Evolutionary conservation across 1,284 basidiomycete genomes (phyloP).

Genomic region (Calocybe gambosa): DNA sequence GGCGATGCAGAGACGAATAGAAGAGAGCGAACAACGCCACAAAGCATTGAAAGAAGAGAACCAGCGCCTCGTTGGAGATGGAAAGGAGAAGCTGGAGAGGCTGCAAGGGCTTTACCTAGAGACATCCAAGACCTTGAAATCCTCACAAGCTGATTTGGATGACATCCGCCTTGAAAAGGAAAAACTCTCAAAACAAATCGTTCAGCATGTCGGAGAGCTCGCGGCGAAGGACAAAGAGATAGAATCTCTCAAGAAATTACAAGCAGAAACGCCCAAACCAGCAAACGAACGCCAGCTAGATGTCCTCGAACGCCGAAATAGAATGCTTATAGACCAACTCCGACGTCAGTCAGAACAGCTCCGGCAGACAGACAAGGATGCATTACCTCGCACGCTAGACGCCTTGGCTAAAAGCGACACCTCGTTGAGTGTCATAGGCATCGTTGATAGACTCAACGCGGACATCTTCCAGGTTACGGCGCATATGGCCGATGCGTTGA

Average conservation of each 20-base stretch:
- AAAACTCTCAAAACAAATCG: conserved; percentile 2
- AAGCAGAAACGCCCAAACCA: conserved; percentile 4
- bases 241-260: conserved; percentile 4
- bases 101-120: not conserved
- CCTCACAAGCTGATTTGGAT: not conserved
- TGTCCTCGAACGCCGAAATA: conserved; percentile 25
- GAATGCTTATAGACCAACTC: conserved; percentile 27
- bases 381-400: not conserved
- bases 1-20: not conserved
- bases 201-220: conserved; percentile 1
- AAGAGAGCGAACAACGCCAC: not conserved
- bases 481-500: conserved; percentile 18
- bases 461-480: conserved; percentile 19
- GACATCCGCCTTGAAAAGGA: not conserved
- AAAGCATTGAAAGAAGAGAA: conserved; percentile 1
- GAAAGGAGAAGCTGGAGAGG: not conserved
- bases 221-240: conserved; percentile 13
- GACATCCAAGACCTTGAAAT: conserved; percentile 1
- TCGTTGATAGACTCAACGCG: conserved; percentile 15
- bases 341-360: conserved; percentile 27
- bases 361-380: conserved; percentile 5
- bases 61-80: not conserved
- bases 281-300: conserved; percentile 16
- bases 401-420: conserved; percentile 7
- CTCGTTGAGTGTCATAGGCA: conserved; percentile 4